A percentile compares a stretch with the other conserved stretches of the same genome.
Evolutionary conservation across 495 filamentous ascomycete genomes (phyloP).

Genomic region (Annulohypoxylon stygium): DNA sequence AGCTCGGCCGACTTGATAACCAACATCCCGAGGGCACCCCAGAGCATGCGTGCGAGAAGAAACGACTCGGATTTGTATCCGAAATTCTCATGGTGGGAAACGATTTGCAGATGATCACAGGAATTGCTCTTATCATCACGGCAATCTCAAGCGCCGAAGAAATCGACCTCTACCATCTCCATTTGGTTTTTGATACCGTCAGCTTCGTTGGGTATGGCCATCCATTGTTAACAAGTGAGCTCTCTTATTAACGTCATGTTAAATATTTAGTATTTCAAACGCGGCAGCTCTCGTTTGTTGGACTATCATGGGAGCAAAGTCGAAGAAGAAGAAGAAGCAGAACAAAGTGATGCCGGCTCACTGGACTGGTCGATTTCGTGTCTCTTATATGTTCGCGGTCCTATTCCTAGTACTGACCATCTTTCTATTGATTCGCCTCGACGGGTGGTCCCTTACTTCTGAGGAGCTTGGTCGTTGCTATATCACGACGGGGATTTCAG

Average conservation of each 20-base stretch:
- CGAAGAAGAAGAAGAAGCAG: constrained; percentile 32
- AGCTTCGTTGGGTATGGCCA: constrained; percentile 54
- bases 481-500: constrained; percentile 45
- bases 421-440: constrained; percentile 50
- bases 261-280: constrained; percentile 48
- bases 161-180: constrained; percentile 55
- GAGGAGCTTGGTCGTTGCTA: constrained; percentile 50
- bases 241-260: constrained; percentile 7
- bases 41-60: constrained; percentile 49
- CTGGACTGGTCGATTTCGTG: constrained; percentile 48
- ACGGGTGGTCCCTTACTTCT: constrained; percentile 47
- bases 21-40: constrained; percentile 49
- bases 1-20: constrained; percentile 54
- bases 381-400: constrained; percentile 48
- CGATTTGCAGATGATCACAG: constrained; percentile 53
- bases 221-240: not conserved
- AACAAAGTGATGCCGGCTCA: constrained; percentile 25
- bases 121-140: constrained; percentile 50
- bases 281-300: constrained; percentile 55
- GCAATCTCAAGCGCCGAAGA: constrained; percentile 37
- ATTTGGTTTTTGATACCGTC: constrained; percentile 54
- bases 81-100: constrained; percentile 56
- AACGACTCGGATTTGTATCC: constrained; percentile 53
- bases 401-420: constrained; percentile 53
- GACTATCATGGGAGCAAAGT: constrained; percentile 45